A percentile compares a stretch with the other conserved stretches of the same genome.
These are phyloP conservation scores for Mercurialis annua DNA, from an alignment of 345 rosid species.

Conservation along the genomic window DNA sequence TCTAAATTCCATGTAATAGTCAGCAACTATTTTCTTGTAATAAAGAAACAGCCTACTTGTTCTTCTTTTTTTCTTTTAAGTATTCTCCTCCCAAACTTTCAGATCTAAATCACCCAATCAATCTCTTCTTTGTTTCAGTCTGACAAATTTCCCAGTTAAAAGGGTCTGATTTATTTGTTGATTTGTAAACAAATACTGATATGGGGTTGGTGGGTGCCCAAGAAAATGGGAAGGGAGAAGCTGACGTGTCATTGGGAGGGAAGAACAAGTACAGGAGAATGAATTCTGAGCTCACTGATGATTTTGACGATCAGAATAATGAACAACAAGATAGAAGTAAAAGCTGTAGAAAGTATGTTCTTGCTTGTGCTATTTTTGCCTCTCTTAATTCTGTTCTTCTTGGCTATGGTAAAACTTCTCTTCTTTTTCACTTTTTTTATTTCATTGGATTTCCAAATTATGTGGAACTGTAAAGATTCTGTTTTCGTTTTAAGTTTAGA, in stretches of 20 bases:
- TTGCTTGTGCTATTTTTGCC: constrained; percentile 82
- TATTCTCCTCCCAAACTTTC: not conserved
- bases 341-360: constrained; percentile 26
- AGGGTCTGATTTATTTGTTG: not conserved
- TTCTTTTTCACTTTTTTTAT: not conserved
- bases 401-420: constrained; percentile 61
- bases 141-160: not conserved
- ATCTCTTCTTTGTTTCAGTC: not conserved
- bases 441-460: not conserved
- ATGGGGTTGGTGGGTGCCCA: constrained; percentile 53
- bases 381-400: constrained; percentile 88
- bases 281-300: constrained; percentile 44
- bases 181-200: not conserved
- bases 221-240: constrained; percentile 45
- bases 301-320: constrained; percentile 17
- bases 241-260: constrained; percentile 41
- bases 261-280: constrained; percentile 78
- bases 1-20: not conserved
- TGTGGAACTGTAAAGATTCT: not conserved
- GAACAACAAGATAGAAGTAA: constrained; percentile 12
- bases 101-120: constrained; percentile 12
- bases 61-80: not conserved
- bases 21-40: not conserved
- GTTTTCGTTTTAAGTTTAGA: not conserved
- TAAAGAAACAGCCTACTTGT: constrained; percentile 9